Base-by-base conservation (phyloP, 73 alveolate species). In the Paramecium octaurelia region DNA sequence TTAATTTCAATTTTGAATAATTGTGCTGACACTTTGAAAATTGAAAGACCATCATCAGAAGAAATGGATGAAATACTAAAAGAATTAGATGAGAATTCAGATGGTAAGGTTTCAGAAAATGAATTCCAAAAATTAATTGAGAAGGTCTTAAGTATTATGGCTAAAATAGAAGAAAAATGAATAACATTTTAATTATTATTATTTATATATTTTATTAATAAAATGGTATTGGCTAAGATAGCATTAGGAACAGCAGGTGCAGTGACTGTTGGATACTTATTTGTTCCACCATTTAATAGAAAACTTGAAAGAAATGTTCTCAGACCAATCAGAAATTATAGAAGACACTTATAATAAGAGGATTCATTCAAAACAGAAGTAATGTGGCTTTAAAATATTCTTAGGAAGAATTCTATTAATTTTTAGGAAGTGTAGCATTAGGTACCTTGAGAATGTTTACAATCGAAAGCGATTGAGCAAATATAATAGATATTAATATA, bases 11-110 rank as follows among this genome's bases (percentile, higher is more conserved):
- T 95, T 12, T 90, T 95, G 96, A 88, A 73, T 43, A 92, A 90
- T 24, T 95, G 93, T 11, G 97, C 97, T 1, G 43, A 69, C 20
- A 95, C 86, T 34, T 92, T 95, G 88, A 93, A 92, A 35, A 96
- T 95, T 36, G 96, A 95, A 16, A 96, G 92, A 38, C 97, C 97
- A 21, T 86, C 95, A 18, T 94, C 92, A 58, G 94, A 94, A 12
- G 96, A 95, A 68, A 95, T 95, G 44, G 96, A 93, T 42, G 97
- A 94, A 36, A 95, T 95, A n/a, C 84, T 95, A 18, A 95, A 93
- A 73, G 96, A 95, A 71, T 85, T 95, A 12, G 98, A 95, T 93
- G 96, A 94, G 35, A 93, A 95, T 92, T 70, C 57, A 40, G 98
- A 95, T 93, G 96, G 93, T 35, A 94, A 84, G 80, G 95, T 95